These are phyloP conservation scores for Lactarius akahatsu DNA, from an alignment of 768 basidiomycete species.

Conservation along the genomic window DNA sequence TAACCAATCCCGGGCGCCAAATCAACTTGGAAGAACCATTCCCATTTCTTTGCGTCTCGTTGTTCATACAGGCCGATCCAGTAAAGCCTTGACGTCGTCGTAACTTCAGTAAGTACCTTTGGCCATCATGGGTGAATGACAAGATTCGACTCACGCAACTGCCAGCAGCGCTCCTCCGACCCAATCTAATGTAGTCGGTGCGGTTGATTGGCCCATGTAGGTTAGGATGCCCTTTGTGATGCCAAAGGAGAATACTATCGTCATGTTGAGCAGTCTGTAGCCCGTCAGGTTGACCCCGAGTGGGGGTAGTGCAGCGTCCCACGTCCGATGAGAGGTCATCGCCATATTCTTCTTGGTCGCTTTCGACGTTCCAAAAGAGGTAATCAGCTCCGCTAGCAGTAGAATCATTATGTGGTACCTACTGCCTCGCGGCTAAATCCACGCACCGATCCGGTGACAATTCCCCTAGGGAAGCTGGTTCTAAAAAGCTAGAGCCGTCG, in stretches of 20 bases:
- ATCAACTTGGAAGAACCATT: slow-evolving; percentile 19
- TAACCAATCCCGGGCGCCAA: slow-evolving; percentile 5
- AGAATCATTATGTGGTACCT: not conserved
- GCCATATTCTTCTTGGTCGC: not conserved
- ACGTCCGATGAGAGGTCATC: not conserved
- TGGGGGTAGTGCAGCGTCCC: not conserved
- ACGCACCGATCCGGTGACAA: not conserved
- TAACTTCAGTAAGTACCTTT: not conserved
- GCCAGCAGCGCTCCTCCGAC: slow-evolving; percentile 8
- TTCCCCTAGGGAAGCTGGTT: not conserved
- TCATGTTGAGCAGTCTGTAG: slow-evolving; percentile 16
- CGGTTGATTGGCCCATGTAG: slow-evolving; percentile 9
- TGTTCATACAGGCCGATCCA: slow-evolving; percentile 15
- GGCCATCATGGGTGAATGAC: not conserved
- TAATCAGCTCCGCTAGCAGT: not conserved
- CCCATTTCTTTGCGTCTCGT: not conserved
- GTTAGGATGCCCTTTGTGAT: slow-evolving; percentile 9
- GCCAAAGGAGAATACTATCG: not conserved
- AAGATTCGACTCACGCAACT: slow-evolving; percentile 1
- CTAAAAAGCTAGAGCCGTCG: not conserved
- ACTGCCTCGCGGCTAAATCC: not conserved
- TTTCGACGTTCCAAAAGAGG: not conserved
- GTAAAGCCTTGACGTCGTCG: slow-evolving; percentile 5
- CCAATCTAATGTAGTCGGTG: slow-evolving; percentile 17
- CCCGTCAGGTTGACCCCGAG: slow-evolving; percentile 17